Evolutionary conservation across 441 rosid genomes (phyloP), one percentile per base, ranked within the genome.

Genomic region (Mallotus japonicus): DNA sequence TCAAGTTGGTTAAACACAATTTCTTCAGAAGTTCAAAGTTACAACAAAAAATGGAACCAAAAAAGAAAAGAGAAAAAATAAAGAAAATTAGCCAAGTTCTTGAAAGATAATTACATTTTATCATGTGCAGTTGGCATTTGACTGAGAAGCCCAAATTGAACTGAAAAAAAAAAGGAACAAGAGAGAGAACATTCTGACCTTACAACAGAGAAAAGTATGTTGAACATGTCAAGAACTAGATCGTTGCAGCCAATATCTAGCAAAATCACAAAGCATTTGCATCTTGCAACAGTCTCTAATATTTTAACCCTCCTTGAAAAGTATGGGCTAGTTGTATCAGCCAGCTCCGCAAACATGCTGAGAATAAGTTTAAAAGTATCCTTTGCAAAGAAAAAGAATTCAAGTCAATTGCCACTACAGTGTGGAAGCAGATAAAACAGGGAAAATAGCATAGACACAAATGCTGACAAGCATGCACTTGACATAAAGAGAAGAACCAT

Each of bases 261-360:
- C 97, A 93, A 84, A 54, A 89, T 79, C 80, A 95, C 86, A 73
- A 83, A 95, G 76, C 91, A 92, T 79, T 85, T 90, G 73, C 89
- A 91, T 51, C 77, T 87, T 72, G 95, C 89, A 74, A 91, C 76
- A 24, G 87, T 90, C 87, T 92, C 97, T 80, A 95, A 76, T 72
- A 93, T 85, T 77, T 93, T 93, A 57, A 82, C 97, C 84, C 97
- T 93, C 84, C 77, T 87, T 7, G 89, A 85, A 80, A 89, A 91
- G 74, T 86, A 90, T 16, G 97, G 87, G 65, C 93, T 89, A 28
- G 58, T 62, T 6, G 82, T 84, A 77, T 91, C 95, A 67, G 87
- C 86, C 53, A 91, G 85, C 87, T 88, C 96, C 75, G 73, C 77
- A 68, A 95, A 91, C 72, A 78, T 82, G 72, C 88, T 75, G 67